Evolutionary conservation across 2,329 filamentous ascomycete genomes (phyloP).

Genomic region (Trichoderma lentiforme): DNA sequence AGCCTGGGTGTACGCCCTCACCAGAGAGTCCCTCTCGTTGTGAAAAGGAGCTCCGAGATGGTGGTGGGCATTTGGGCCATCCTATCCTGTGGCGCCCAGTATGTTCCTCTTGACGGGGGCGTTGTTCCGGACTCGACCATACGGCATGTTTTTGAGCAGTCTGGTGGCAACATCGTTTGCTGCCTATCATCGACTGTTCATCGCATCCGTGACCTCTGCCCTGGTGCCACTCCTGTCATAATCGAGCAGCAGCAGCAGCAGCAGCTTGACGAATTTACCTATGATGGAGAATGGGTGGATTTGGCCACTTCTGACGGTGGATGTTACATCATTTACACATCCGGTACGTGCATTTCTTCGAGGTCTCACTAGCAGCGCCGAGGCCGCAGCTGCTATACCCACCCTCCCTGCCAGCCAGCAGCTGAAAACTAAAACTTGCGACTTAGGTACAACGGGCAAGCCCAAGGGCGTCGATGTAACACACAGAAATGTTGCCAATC

Average conservation of each 20-base stretch:
- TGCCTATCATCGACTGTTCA: slow-evolving; percentile 42
- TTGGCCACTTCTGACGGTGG: slow-evolving; percentile 37
- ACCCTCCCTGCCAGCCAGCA: background rate
- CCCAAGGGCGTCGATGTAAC: slow-evolving; percentile 59
- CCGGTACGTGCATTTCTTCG: slow-evolving; percentile 35
- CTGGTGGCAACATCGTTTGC: slow-evolving; percentile 42
- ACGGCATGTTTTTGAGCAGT: slow-evolving; percentile 47
- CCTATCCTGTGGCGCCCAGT: slow-evolving; percentile 56
- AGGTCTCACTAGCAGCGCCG: background rate
- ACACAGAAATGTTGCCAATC: slow-evolving; percentile 53
- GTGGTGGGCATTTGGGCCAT: slow-evolving; percentile 55
- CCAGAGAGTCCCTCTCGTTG: slow-evolving; percentile 53
- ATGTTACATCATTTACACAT: slow-evolving; percentile 54
- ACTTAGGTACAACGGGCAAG: slow-evolving; percentile 49
- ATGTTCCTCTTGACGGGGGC: slow-evolving; percentile 57
- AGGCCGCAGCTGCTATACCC: background rate
- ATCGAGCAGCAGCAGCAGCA: slow-evolving; percentile 30
- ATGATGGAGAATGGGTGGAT: slow-evolving; percentile 27
- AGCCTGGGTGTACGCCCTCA: slow-evolving; percentile 39
- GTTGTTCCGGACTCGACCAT: slow-evolving; percentile 49
- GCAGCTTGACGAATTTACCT: background rate
- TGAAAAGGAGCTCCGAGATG: slow-evolving; percentile 54
- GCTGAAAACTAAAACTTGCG: background rate
- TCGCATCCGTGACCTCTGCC: slow-evolving; percentile 30
- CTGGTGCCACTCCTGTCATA: slow-evolving; percentile 25